phyloP scores from a whole-genome alignment of 169 alveolate species.

The Perkinsus chesapeaki region DNA sequence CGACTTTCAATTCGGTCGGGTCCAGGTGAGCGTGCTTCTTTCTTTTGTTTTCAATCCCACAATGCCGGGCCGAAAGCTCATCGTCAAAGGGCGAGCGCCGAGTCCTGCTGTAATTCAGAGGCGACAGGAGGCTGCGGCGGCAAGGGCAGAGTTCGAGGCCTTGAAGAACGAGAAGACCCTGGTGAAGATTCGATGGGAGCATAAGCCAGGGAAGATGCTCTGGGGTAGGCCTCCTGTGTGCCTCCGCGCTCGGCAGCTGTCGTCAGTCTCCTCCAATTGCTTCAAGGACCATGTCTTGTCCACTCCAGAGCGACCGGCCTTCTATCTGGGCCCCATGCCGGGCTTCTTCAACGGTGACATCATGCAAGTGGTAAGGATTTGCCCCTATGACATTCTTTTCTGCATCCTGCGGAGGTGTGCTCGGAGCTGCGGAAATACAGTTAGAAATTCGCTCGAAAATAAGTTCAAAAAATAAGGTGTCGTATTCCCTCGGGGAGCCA shows the following conservation, averaged over 20 bases:
- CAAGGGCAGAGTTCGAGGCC: not conserved
- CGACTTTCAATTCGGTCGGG: not conserved
- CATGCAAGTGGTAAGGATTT: not conserved
- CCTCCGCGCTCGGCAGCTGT: not conserved
- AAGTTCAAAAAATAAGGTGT: too few relatives aligned
- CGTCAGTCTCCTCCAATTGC: not conserved
- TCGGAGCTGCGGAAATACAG: too few relatives aligned
- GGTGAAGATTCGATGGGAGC: not conserved
- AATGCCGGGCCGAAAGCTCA: not conserved
- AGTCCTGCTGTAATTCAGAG: not conserved
- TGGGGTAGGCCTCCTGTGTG: not conserved
- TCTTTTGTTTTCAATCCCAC: not conserved
- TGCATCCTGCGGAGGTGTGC: too few relatives aligned
- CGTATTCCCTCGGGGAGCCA: too few relatives aligned
- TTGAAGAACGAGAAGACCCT: not conserved
- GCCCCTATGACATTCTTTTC: not conserved
- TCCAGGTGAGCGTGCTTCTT: too few relatives aligned
- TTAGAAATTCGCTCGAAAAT: too few relatives aligned
- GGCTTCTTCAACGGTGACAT: not conserved
- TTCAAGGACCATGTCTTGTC: not conserved
- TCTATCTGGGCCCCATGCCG: not conserved
- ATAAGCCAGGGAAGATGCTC: not conserved
- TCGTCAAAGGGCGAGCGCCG: not conserved
- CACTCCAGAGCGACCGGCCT: not conserved
- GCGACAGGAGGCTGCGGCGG: not conserved